Percentiles rank a stretch among this genome's conserved stretches.
Evolutionary conservation across 2,329 filamentous ascomycete genomes (phyloP).

Genomic region (Ophiostoma himal-ulmi): DNA sequence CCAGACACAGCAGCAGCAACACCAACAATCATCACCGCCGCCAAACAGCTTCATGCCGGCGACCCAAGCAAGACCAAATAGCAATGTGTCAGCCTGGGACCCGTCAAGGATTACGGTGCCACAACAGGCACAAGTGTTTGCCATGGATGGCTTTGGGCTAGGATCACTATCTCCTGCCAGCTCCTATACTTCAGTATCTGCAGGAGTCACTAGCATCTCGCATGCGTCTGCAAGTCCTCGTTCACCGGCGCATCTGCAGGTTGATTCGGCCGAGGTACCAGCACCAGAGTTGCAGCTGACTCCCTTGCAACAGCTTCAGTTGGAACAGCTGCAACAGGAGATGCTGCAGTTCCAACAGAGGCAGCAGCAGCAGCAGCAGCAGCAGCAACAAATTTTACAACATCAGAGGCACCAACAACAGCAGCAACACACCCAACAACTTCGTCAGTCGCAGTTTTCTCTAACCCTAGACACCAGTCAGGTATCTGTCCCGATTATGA

Average conservation of each 20-base stretch:
- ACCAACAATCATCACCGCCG: conserved; percentile 22
- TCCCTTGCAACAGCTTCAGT: conserved; percentile 20
- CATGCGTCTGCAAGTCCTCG: conserved; percentile 31
- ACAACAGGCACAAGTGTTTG: conserved; percentile 32
- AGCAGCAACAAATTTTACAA: not conserved
- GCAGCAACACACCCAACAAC: conserved; percentile 3
- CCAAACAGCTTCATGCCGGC: not conserved
- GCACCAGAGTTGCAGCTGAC: conserved; percentile 23
- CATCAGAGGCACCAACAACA: conserved; percentile 19
- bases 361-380: conserved; percentile 15
- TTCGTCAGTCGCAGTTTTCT: not conserved
- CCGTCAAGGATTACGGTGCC: conserved; percentile 35
- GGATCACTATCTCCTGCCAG: conserved; percentile 34
- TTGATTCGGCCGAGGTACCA: conserved; percentile 25
- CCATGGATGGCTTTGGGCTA: conserved; percentile 36
- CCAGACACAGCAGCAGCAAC: conserved; percentile 18
- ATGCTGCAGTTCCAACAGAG: conserved; percentile 16
- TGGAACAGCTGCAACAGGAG: conserved; percentile 13
- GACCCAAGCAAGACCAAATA: not conserved
- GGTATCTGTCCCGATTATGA: not conserved
- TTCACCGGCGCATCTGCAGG: conserved; percentile 30
- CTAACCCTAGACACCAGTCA: not conserved
- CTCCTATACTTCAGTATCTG: conserved; percentile 23
- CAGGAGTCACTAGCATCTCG: conserved; percentile 24
- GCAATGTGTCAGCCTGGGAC: conserved; percentile 30